Evolutionary conservation across 164 flowering plant species (phyloP).

Genomic region (Vitis cinerea): DNA sequence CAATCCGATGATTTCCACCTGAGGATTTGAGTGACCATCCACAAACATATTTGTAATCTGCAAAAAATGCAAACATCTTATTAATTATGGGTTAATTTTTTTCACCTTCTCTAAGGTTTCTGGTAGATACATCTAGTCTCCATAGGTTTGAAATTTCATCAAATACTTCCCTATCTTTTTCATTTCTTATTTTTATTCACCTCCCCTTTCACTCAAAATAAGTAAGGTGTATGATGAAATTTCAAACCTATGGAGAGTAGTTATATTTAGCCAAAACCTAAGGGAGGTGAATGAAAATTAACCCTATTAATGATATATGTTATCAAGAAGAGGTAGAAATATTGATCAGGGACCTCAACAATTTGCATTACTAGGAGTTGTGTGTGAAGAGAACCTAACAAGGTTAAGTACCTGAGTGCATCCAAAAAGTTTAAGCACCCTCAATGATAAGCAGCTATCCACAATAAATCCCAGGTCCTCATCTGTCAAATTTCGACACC

Average conservation of each 20-base stretch:
- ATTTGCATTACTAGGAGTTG: neutral
- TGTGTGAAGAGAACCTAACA: neutral
- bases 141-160: too few relatives aligned
- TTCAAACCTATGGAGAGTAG: too few relatives aligned
- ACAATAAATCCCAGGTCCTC: conserved; percentile 78
- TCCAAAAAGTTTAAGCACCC: conserved; percentile 75
- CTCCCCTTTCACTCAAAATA: too few relatives aligned
- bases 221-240: too few relatives aligned
- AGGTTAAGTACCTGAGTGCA: conserved; percentile 73
- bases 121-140: too few relatives aligned
- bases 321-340: neutral
- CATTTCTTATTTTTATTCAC: too few relatives aligned
- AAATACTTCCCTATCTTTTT: too few relatives aligned
- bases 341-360: neutral
- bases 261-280: neutral
- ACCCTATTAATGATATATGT: too few relatives aligned
- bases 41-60: conserved; percentile 53
- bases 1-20: conserved; percentile 49
- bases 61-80: conserved; percentile 7
- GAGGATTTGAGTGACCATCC: conserved; percentile 54
- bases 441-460: conserved; percentile 68
- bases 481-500: conserved; percentile 68
- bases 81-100: neutral
- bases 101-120: too few relatives aligned
- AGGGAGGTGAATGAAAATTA: too few relatives aligned